Conservation (phyloP, 1,139 yeast species). For the Maudiozyma humilis region DNA sequence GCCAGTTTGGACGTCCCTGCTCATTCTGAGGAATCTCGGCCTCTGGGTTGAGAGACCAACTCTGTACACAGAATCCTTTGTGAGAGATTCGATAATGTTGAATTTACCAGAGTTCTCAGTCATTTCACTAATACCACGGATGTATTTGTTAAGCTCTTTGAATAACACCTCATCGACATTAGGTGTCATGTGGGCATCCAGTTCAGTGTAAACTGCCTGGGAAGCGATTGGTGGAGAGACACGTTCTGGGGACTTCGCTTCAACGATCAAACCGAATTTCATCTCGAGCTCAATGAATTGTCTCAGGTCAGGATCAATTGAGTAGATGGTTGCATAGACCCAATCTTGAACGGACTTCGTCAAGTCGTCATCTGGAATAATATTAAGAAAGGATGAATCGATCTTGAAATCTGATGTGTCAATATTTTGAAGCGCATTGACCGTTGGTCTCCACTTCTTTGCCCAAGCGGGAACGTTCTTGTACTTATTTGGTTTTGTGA, state of each 20-base stretch:
- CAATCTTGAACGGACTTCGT: conserved; percentile 80
- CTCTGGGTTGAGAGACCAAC: conserved; percentile 35
- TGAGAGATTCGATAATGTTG: conserved; percentile 34
- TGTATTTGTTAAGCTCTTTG: conserved; percentile 47
- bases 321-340: conserved; percentile 73
- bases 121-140: conserved; percentile 47
- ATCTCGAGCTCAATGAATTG: conserved; percentile 69
- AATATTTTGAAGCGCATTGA: conserved; percentile 28
- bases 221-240: conserved; percentile 65
- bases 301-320: conserved; percentile 52
- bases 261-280: conserved; percentile 71
- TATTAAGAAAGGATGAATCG: conserved; percentile 51
- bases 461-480: conserved; percentile 76
- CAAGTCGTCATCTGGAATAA: conserved; percentile 74
- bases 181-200: conserved; percentile 56
- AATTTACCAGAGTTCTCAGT: conserved; percentile 39
- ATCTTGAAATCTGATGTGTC: conserved; percentile 28
- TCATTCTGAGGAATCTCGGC: conserved; percentile 55
- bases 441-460: conserved; percentile 54
- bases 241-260: conserved; percentile 47
- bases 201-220: conserved; percentile 55
- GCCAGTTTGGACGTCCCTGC: conserved; percentile 60
- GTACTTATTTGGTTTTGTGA: conserved; percentile 55
- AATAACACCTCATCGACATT: conserved; percentile 65
- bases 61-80: conserved; percentile 35